Evolutionary conservation across 352 stramenopile genomes (phyloP), one percentile per base, ranked within the genome.

Genomic region (Hyaloperonospora arabidopsidis): DNA sequence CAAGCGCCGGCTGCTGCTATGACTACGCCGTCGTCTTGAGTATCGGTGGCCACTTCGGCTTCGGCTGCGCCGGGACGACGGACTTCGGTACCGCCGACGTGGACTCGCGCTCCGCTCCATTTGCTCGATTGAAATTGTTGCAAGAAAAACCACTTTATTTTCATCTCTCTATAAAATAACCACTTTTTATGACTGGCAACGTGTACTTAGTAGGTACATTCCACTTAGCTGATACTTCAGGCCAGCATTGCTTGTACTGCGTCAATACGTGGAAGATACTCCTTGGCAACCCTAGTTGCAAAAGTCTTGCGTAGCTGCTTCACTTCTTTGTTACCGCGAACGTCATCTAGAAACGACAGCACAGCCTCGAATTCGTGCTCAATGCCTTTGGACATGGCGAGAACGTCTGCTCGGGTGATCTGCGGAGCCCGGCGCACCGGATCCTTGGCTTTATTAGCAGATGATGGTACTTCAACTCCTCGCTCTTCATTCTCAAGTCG

Each of bases 291-390:
- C 55, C 79, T 84, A 28, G 63, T 55, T 1, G 63, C 75, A 46
- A 93, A 76, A 1, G 71, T 48, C 59, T 93, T 93, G 58, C 83
- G 83, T 12, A 79, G 57, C 53, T 82, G 68, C 29, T 78, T 79
- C 12, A 92, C 74, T 15, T 84, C 54, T 8, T 87, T 65, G 47
- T 89, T 68, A 17, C 79, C 79, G 29, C 76, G 79, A 21, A 89
- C 57, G 51, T 79, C 72, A 55, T 92, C 79, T 43, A 89, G 59
- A 40, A 89, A 88, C 55, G 81, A 76, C 39, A 92, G 69, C 39
- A 89, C 73, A 41, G 77, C 76, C 48, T 89, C 81, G 40, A 88
- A 86, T 52, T 92, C 81, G 52, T 85, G 76, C 51, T 91, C 80
- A 44, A 91, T 75, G 12, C 74, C 66, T 21, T 57, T 68, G 1